Conservation (phyloP, 2,329 filamentous ascomycete genomes). For the Diaporthe sp. region DNA sequence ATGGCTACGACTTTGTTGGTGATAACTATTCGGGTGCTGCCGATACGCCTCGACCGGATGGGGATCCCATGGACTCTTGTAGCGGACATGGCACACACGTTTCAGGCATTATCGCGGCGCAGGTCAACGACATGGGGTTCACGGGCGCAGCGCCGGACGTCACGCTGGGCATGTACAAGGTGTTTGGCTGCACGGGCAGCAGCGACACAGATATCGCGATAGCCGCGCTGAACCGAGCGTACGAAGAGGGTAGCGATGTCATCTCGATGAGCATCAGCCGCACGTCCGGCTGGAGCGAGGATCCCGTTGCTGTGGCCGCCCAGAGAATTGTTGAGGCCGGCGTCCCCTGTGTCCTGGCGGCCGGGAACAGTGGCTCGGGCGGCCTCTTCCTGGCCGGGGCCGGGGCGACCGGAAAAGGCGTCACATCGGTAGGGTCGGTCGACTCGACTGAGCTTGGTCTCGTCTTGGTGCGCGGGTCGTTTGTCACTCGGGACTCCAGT, state of each 20-base stretch:
- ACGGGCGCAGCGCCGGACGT: neutral
- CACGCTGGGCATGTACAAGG: neutral
- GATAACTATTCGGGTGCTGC: neutral
- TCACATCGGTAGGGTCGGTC: conserved; percentile 4
- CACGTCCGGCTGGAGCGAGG: conserved; percentile 5
- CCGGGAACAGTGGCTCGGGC: conserved; percentile 7
- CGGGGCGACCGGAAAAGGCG: neutral
- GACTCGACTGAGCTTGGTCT: neutral
- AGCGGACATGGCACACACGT: neutral
- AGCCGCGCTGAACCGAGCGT: conserved; percentile 1
- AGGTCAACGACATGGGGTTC: neutral
- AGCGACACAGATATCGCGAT: neutral
- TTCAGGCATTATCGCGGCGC: neutral
- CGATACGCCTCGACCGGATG: neutral
- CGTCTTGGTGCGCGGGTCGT: neutral
- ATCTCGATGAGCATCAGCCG: conserved; percentile 12
- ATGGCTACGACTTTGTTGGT: conserved; percentile 7
- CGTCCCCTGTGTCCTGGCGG: neutral
- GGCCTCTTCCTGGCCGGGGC: neutral
- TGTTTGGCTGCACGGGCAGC: neutral
- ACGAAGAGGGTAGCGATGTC: neutral
- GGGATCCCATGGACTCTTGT: neutral
- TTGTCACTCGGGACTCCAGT: neutral
- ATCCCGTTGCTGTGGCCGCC: neutral
- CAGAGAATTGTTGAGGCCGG: neutral